phyloP scores from a whole-genome alignment of 345 rosid species.

The Syzygium aromaticum region DNA sequence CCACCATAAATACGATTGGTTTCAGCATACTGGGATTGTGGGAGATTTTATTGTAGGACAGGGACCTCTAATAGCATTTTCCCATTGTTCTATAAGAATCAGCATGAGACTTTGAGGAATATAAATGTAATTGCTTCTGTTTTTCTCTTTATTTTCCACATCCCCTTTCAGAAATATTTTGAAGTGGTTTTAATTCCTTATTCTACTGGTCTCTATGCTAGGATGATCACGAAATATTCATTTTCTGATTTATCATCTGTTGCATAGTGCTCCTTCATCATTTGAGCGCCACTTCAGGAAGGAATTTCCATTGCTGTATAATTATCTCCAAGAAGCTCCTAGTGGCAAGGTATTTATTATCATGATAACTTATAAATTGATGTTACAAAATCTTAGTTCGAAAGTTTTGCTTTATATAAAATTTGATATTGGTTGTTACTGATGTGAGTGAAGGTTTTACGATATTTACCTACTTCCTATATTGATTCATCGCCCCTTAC shows the following conservation, averaged over 20 bases:
- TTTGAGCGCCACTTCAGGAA: slow-evolving; percentile 56
- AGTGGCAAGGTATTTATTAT: slow-evolving; percentile 38
- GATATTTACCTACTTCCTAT: not conserved
- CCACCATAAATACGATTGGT: not conserved
- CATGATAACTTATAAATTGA: not conserved
- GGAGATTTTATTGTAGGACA: not conserved
- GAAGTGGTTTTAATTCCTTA: not conserved
- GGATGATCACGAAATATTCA: not conserved
- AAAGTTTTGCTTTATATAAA: not conserved
- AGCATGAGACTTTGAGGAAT: not conserved
- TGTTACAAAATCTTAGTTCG: not conserved
- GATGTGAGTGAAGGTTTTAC: not conserved
- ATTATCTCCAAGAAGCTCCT: slow-evolving; percentile 67
- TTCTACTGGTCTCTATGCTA: not conserved
- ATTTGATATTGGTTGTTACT: rapidly evolving
- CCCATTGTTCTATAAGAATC: not conserved
- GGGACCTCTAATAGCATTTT: not conserved
- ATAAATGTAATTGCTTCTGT: not conserved
- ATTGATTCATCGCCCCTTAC: not conserved
- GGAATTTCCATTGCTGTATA: slow-evolving; percentile 50
- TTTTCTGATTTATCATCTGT: not conserved
- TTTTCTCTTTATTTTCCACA: not conserved
- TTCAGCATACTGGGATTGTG: not conserved
- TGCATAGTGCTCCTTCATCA: slow-evolving; percentile 64
- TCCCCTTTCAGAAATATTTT: not conserved